A percentile compares a stretch with the other conserved stretches of the same genome.
phyloP scores from a whole-genome alignment of 2,329 filamentous ascomycete genomes.

The Sporothrix pseudoabietina region DNA sequence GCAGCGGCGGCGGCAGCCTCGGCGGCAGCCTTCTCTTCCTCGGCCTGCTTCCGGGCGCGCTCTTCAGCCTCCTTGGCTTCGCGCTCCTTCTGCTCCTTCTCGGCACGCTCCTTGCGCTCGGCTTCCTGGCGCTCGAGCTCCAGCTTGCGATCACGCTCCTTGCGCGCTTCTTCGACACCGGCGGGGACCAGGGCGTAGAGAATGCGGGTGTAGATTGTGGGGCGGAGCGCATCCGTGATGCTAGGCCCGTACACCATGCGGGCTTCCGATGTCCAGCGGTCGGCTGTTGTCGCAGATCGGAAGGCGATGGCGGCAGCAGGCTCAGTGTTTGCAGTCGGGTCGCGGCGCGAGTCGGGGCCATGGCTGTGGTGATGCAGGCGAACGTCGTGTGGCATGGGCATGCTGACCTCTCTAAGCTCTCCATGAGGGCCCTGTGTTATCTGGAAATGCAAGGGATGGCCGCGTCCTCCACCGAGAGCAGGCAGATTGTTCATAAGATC shows the following conservation, averaged over 20 bases:
- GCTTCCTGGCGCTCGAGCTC: constrained; percentile 57
- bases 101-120: constrained; percentile 58
- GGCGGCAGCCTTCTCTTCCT: constrained; percentile 65
- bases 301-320: constrained; percentile 78
- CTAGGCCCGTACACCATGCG: constrained; percentile 76
- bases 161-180: constrained; percentile 79
- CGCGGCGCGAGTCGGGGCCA: constrained; percentile 50
- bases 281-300: constrained; percentile 67
- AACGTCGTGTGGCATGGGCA: constrained; percentile 41
- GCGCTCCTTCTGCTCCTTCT: constrained; percentile 66
- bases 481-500: constrained; percentile 57
- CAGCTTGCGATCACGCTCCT: constrained; percentile 61
- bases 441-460: constrained; percentile 62
- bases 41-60: constrained; percentile 63
- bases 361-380: constrained; percentile 19
- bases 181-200: constrained; percentile 76
- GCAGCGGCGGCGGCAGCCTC: constrained; percentile 64
- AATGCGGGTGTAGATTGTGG: constrained; percentile 65
- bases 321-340: constrained; percentile 55
- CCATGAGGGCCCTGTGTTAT: constrained; percentile 54
- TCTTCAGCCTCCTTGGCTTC: constrained; percentile 75
- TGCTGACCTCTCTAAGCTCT: constrained; percentile 56
- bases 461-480: constrained; percentile 44
- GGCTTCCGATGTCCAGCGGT: constrained; percentile 87
- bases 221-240: constrained; percentile 68